These are phyloP conservation scores for Colletotrichum paranaense DNA, from an alignment of 2,329 filamentous ascomycete genomes.

Conservation along the genomic window DNA sequence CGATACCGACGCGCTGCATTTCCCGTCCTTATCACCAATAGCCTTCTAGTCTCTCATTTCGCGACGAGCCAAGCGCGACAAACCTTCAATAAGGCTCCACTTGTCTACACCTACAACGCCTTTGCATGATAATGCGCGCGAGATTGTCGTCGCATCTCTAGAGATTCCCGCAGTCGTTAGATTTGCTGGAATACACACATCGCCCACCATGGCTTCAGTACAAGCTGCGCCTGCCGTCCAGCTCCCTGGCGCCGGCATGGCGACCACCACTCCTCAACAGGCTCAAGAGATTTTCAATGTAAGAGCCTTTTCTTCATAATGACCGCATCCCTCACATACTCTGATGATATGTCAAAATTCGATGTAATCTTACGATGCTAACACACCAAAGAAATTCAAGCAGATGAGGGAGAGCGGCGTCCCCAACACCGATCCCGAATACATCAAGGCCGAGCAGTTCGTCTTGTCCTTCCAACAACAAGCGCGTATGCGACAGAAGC, in stretches of 20 bases:
- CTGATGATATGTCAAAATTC: slow-evolving; percentile 4
- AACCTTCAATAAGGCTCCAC: slow-evolving; percentile 32
- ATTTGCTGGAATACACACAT: slow-evolving; percentile 18
- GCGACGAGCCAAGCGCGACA: slow-evolving; percentile 35
- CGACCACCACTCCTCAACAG: slow-evolving; percentile 79
- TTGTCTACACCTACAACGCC: slow-evolving; percentile 12
- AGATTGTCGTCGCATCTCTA: slow-evolving; percentile 34
- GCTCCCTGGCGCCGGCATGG: slow-evolving; percentile 71
- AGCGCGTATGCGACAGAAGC: slow-evolving; percentile 64
- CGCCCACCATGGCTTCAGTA: slow-evolving; percentile 77
- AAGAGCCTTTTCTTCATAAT: slow-evolving; percentile 45
- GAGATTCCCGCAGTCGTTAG: slow-evolving; percentile 35
- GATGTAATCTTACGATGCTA: not conserved
- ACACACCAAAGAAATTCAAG: slow-evolving; percentile 77
- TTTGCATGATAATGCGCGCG: slow-evolving; percentile 36
- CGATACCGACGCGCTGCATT: slow-evolving; percentile 33
- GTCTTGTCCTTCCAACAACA: slow-evolving; percentile 78
- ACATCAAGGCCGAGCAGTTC: slow-evolving; percentile 82
- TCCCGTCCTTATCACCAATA: slow-evolving; percentile 23
- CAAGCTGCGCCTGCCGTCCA: slow-evolving; percentile 78
- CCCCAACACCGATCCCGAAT: slow-evolving; percentile 85
- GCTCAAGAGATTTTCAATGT: slow-evolving; percentile 80
- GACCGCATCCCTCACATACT: not conserved
- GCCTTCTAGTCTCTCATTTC: slow-evolving; percentile 36
- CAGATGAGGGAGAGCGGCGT: slow-evolving; percentile 90